Base-by-base conservation (phyloP, 2,329 filamentous ascomycete genomes). In the Monosporascus sp. region DNA sequence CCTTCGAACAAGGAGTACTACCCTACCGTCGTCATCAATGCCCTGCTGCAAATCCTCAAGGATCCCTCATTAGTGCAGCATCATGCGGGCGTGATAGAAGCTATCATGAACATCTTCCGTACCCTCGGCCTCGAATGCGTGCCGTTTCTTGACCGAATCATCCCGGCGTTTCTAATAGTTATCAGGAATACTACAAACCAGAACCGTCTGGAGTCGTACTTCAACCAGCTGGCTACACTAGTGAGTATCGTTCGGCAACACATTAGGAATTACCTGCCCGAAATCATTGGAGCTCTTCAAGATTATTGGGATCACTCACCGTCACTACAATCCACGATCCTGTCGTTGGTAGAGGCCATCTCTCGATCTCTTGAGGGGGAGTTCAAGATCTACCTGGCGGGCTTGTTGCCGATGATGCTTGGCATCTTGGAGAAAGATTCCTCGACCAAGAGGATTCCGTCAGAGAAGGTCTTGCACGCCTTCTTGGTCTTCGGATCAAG, bases 1-100 rank as follows among this genome's bases (percentile, higher is more conserved):
- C 95, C 94, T 0, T 97, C 93, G 0, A 96, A 90, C 65, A 96
- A 99, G 66, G 94, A 99, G 64, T 99, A 99, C 71, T 99, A 96
- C 66, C 94, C 94, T 1, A 99, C 94, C 0, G 91, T 99, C 18
- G 94, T 97, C 47, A 97, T 99, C 67, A 96, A 96, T 64, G 95
- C 94, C 2, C 80, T 99, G 11, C 85, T 99, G 64, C 87, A 91
- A 53, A 92, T 99, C 60, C 74, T 99, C 37, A 95, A 93, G 64
- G 94, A 99, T 62, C 85, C 86, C 25, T 97, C 94, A 0, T 77
- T 99, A 5, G 83, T 87, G 14, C 89, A 95, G 65, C 93, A 96
- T 63, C 95, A 99, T 65, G 93, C 91, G 4, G 85, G 88, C 11
- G 93, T 97, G 15, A 94, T 99, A 50, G 94, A 97, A 69, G 94